These are phyloP conservation scores for Ramalina intermedia DNA, from an alignment of 495 filamentous ascomycete species.

Conservation along the genomic window DNA sequence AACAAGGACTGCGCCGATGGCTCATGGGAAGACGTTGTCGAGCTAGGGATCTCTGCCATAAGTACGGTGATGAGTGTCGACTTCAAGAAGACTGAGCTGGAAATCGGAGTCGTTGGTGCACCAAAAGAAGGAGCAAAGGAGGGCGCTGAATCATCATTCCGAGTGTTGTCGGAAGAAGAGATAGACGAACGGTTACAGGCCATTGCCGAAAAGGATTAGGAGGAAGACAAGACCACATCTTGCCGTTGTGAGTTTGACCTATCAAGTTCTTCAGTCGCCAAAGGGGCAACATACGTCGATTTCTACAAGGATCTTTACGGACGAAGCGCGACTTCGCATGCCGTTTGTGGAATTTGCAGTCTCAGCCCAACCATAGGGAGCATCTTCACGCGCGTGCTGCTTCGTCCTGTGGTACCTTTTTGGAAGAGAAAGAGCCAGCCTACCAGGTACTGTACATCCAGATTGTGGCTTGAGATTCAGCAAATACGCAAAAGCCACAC, in stretches of 20 bases:
- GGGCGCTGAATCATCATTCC: slow-evolving; percentile 62
- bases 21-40: slow-evolving; percentile 94
- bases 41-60: slow-evolving; percentile 83
- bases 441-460: not conserved
- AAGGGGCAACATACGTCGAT: too few relatives aligned
- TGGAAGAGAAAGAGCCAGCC: not conserved
- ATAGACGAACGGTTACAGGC: slow-evolving; percentile 96
- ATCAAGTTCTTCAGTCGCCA: too few relatives aligned
- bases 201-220: slow-evolving; percentile 93
- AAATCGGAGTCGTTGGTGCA: slow-evolving; percentile 90
- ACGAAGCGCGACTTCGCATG: not conserved
- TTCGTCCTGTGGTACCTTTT: too few relatives aligned
- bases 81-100: slow-evolving; percentile 98
- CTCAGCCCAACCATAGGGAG: too few relatives aligned
- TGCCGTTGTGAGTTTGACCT: too few relatives aligned
- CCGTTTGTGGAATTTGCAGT: not conserved
- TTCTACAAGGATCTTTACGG: not conserved
- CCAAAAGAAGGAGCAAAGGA: slow-evolving; percentile 65
- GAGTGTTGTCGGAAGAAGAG: slow-evolving; percentile 87
- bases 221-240: not conserved
- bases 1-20: slow-evolving; percentile 93
- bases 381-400: too few relatives aligned
- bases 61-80: slow-evolving; percentile 95
- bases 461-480: slow-evolving; percentile 11
- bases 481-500: not conserved